Evolutionary conservation across 805 yeast species (phyloP), one percentile per base, ranked within the genome.

Genomic region (Blastobotrys peoriensis): DNA sequence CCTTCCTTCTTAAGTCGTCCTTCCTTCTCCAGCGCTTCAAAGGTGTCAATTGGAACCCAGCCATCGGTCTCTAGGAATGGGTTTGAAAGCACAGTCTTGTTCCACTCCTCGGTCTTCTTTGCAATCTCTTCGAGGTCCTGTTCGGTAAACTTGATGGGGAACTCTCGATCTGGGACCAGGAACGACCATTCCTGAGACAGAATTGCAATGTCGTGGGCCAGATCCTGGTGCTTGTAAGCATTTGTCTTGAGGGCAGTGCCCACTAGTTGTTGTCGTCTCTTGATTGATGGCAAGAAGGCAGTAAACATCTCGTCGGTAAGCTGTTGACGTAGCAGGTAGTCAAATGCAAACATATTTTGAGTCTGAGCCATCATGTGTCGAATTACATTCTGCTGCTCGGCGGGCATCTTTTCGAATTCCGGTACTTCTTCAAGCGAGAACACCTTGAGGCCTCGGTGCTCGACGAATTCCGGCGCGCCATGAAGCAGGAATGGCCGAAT

Each of bases 31-130:
- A 86, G 70, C 40, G 76, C 75, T 27, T 78, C 82, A 59, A 91
- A 89, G 83, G 87, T 79, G 60, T 87, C 95, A 60, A 87, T 96
- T 15, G 98, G 96, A 46, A 93, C 76, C 96, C 97, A 91, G 3
- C 96, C 96, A 44, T 85, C 83, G 19, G 96, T 84, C 38, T 91
- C 91, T 23, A 86, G 82, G 64, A 87, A 89, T 35, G 97, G 96
- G 41, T 79, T 74, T 4, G 80, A 70, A 30, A 82, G 74, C 38
- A 84, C 65, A 53, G 77, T 79, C 51, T 75, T 67, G 64, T 86
- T 91, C 68, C 86, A 84, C 23, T 71, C 74, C 47, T 76, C 79
- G 54, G 86, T 70, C 20, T 74, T 75, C 18, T 68, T 57, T 42
- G 76, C 78, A 58, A 81, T 83, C 41, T 68, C 62, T 47, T 78